Evolutionary conservation across 345 rosid genomes (phyloP), one percentile per base, ranked within the genome.

Genomic region (Crucihimalaya himalaica): DNA sequence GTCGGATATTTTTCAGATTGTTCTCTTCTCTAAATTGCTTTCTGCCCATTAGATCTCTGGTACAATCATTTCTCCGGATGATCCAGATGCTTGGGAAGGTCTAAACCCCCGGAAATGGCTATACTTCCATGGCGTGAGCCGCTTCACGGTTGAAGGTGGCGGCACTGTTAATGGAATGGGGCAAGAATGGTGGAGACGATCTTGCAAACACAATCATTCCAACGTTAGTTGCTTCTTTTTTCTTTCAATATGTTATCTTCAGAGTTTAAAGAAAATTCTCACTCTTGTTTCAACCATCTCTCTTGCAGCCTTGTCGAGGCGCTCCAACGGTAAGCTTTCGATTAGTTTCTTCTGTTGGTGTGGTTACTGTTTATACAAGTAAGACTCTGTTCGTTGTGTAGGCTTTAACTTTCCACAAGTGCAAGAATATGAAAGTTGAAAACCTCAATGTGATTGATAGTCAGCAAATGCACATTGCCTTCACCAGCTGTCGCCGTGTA

Each of bases 121-220:
- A 27, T 91, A 89, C 74, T 89, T 94, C 71, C 86, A 76, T 59
- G 82, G 86, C 50, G 81, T 91, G 46, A 91, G 84, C 56, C 98
- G 87, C 82, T 89, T 94, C 4, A 81, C 85, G 2, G 42, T 94
- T 16, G 84, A 81, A 75, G 98, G 98, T 68, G 87, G 90, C 20
- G 98, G 98, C 65, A 81, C 75, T 50, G 82, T 91, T 29, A 80
- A 89, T 68, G 98, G 97, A 21, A 88, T 78, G 98, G 98, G 98
- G 4, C 79, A 74, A 43, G 65, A 78, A 80, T 94, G 98, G 98
- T 94, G 98, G 98, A 80, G 78, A 42, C 78, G 63, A 34, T 91
- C 97, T 42, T 94, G 98, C 87, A 89, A 91, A 85, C 84, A 69
- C 60, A 83, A 89, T 27, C 59, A 60, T 34, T 70, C 79, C 29